Percentiles rank a stretch among this genome's conserved stretches.
Evolutionary conservation across 208 protist species (phyloP).

Genomic region (Trypanosoma mega): DNA sequence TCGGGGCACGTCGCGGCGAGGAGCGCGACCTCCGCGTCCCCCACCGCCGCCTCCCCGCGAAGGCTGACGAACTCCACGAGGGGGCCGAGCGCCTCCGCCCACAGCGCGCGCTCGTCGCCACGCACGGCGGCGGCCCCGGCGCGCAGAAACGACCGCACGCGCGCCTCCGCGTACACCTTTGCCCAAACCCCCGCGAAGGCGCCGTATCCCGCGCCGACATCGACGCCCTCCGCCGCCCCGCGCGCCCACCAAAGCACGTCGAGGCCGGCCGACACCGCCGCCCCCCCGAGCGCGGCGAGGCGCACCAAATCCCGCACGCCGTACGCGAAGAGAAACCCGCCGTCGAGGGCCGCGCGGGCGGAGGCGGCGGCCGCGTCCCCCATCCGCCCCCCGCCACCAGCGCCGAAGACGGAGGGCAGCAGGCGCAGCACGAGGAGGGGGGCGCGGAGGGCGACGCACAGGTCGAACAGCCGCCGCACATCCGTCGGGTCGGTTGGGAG

Average conservation of each 20-base stretch:
- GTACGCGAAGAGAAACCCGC: constrained; percentile 27
- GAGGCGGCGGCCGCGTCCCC: constrained; percentile 4
- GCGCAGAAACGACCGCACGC: constrained; percentile 23
- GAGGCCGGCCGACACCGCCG: constrained; percentile 14
- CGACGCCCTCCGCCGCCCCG: constrained; percentile 18
- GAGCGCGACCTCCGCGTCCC: constrained; percentile 29
- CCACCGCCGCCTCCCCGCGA: constrained; percentile 2
- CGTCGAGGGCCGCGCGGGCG: constrained; percentile 1
- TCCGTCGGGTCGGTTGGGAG: background rate
- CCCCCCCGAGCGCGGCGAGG: constrained; percentile 21
- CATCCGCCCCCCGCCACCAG: background rate
- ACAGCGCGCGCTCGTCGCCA: constrained; percentile 28
- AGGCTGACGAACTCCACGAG: constrained; percentile 32
- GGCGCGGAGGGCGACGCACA: constrained; percentile 26
- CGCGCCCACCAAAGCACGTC: constrained; percentile 42
- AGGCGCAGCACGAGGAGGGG: constrained; percentile 27
- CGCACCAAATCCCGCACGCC: constrained; percentile 33
- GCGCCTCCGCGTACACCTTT: constrained; percentile 36
- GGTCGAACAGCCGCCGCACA: constrained; percentile 13
- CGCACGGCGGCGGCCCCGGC: constrained; percentile 3
- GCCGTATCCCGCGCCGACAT: constrained; percentile 5
- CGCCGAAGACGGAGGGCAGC: constrained; percentile 13
- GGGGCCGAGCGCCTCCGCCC: constrained; percentile 24
- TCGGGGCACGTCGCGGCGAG: constrained; percentile 20
- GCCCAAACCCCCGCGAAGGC: constrained; percentile 25